Conservation (phyloP, 306 rosid genomes). For the Hippophae tibetana region DNA sequence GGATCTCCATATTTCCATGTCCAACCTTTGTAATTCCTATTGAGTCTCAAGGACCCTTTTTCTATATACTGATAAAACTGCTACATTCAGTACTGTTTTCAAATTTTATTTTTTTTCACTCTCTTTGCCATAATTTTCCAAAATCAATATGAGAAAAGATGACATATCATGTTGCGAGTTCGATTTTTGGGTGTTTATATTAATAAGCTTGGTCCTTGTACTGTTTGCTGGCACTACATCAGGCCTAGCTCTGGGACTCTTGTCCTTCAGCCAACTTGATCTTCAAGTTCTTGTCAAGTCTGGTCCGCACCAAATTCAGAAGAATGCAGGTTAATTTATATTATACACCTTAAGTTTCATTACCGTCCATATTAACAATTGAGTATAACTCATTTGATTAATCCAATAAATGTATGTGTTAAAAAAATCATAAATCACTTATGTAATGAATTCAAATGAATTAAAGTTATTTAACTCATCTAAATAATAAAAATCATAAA, state of each 20-base stretch:
- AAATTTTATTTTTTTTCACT: not conserved
- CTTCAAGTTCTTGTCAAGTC: slow-evolving; percentile 65
- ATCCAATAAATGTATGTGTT: too few species aligned
- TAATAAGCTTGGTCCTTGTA: slow-evolving; percentile 32
- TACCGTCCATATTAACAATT: too few species aligned
- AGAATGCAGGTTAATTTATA: slow-evolving; percentile 43
- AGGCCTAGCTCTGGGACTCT: slow-evolving; percentile 62
- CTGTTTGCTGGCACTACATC: slow-evolving; percentile 59
- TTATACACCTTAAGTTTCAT: too few species aligned
- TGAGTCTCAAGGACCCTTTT: too few species aligned
- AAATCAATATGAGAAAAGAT: slow-evolving; percentile 3
- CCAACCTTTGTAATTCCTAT: too few species aligned
- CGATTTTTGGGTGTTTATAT: slow-evolving; percentile 46
- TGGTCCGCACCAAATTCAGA: slow-evolving; percentile 46
- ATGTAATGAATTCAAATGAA: too few species aligned
- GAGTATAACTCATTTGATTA: too few species aligned
- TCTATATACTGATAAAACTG: too few species aligned
- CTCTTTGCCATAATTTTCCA: not conserved
- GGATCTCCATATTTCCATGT: too few species aligned
- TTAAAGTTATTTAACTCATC: too few species aligned
- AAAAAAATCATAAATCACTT: too few species aligned
- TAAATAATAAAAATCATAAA: too few species aligned
- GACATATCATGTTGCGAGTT: slow-evolving; percentile 36
- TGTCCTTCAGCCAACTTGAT: slow-evolving; percentile 62
- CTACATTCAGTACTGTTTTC: not conserved